Percentiles rank a stretch among this genome's conserved stretches.
These are phyloP conservation scores for Fusarium chuoi DNA, from an alignment of 2,329 filamentous ascomycete species.

Conservation along the genomic window DNA sequence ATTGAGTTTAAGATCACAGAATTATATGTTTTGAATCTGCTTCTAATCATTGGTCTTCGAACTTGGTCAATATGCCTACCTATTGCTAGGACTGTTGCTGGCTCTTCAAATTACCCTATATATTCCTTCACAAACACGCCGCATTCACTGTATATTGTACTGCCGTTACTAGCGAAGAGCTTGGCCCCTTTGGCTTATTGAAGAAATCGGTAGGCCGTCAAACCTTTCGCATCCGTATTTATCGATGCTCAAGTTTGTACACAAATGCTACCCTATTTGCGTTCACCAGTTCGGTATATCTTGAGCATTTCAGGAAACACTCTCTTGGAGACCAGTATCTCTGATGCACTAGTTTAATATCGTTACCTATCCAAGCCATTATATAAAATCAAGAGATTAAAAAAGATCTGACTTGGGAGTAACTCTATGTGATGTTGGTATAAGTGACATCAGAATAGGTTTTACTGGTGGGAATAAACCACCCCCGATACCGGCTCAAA, in stretches of 20 bases:
- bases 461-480: conserved; percentile 6
- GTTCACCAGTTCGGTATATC: neutral
- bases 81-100: neutral
- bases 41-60: neutral
- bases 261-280: neutral
- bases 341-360: no score
- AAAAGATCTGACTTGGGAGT: neutral
- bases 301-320: neutral
- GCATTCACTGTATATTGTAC: neutral
- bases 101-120: neutral
- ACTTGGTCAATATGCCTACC: neutral
- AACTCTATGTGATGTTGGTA: neutral
- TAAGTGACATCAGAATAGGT: neutral
- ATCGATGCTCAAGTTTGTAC: neutral
- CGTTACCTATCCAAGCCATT: neutral
- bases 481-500: conserved; percentile 23
- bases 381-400: no score
- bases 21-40: neutral
- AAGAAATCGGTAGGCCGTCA: neutral
- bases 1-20: neutral
- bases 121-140: neutral
- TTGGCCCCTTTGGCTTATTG: neutral
- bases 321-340: neutral
- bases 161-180: no score
- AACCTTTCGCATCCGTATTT: neutral